phyloP scores from a whole-genome alignment of 2,329 filamentous ascomycete species.

The Claviceps citrina region DNA sequence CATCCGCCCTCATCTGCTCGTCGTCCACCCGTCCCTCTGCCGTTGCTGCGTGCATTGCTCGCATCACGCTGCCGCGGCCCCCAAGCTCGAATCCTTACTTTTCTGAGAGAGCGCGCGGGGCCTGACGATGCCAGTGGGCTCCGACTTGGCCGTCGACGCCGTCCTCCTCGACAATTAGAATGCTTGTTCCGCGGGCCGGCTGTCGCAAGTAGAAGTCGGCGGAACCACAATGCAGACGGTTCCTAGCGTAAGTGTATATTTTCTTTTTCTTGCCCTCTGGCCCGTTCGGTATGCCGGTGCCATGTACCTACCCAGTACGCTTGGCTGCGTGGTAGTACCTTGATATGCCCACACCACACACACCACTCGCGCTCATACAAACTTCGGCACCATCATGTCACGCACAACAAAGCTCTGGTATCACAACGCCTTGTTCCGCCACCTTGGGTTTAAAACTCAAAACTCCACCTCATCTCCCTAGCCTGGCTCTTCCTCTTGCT shows the following conservation, averaged over 20 bases:
- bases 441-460: conserved; percentile 1
- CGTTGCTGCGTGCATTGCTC: too few relatives aligned
- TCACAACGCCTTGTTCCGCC: conserved; percentile 3
- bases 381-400: not conserved
- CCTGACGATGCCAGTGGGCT: conserved; percentile 8
- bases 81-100: too few relatives aligned
- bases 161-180: conserved; percentile 17
- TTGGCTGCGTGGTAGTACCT: too few relatives aligned
- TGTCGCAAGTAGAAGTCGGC: conserved; percentile 24
- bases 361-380: not conserved
- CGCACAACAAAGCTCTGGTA: not conserved
- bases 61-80: too few relatives aligned
- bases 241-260: conserved; percentile 29
- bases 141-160: conserved; percentile 3
- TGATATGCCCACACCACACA: conserved; percentile 5
- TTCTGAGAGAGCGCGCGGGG: not conserved
- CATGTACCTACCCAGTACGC: too few relatives aligned
- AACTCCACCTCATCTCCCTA: not conserved
- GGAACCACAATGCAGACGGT: conserved; percentile 36
- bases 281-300: not conserved
- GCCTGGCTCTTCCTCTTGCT: not conserved
- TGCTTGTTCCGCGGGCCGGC: conserved; percentile 21
- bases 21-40: too few relatives aligned
- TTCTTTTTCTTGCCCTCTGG: not conserved
- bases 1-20: too few relatives aligned